Conservation (phyloP, 129 eudicot species). For the Flaveria bidentis region DNA sequence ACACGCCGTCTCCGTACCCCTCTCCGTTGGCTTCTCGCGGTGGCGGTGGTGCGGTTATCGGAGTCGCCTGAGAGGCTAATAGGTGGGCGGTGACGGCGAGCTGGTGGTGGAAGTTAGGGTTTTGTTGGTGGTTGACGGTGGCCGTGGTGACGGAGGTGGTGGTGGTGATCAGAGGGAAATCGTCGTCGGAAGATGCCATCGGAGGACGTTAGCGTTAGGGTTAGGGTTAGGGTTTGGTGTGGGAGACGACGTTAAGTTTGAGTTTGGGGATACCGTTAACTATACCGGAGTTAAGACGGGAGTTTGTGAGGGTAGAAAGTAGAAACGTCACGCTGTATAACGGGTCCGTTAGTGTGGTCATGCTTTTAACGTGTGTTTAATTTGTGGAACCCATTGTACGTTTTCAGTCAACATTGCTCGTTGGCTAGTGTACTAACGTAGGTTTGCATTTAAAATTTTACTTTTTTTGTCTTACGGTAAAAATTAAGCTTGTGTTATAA, state of each 20-base stretch:
- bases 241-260: slow-evolving; percentile 65
- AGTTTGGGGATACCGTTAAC: slow-evolving; percentile 45
- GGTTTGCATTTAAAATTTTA: too few species aligned
- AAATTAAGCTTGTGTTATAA: too few species aligned
- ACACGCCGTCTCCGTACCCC: slow-evolving; percentile 45
- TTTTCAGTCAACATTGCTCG: not conserved
- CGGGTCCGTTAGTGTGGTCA: slow-evolving; percentile 45
- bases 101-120: slow-evolving; percentile 51
- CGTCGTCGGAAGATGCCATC: slow-evolving; percentile 83
- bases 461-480: too few species aligned
- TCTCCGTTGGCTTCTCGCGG: slow-evolving; percentile 38
- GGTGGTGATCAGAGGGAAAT: slow-evolving; percentile 76
- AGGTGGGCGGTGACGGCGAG: slow-evolving; percentile 37
- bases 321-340: slow-evolving; percentile 40
- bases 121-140: slow-evolving; percentile 35
- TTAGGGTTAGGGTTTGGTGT: slow-evolving; percentile 45
- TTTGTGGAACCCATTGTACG: slow-evolving; percentile 15
- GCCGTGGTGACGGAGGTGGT: slow-evolving; percentile 42
- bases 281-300: slow-evolving; percentile 31
- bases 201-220: slow-evolving; percentile 47
- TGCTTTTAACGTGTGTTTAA: slow-evolving; percentile 11
- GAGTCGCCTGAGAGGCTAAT: slow-evolving; percentile 31
- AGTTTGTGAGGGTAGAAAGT: slow-evolving; percentile 22
- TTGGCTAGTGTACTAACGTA: too few species aligned
- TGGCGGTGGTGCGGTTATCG: slow-evolving; percentile 35